Evolutionary conservation across 129 eudicot species (phyloP).

Genomic region (Escallonia rubra): DNA sequence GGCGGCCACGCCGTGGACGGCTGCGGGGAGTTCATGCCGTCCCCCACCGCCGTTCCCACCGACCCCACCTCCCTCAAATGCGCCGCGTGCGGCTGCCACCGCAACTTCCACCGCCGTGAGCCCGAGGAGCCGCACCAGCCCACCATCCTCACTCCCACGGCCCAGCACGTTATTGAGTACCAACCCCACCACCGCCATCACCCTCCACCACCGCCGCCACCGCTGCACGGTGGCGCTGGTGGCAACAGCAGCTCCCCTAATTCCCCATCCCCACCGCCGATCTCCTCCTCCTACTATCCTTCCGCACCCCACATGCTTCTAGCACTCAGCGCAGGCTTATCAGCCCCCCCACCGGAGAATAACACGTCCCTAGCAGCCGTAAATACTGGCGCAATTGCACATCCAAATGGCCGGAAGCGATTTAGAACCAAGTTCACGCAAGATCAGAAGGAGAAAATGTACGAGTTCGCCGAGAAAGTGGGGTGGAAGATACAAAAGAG

Average conservation of each 20-base stretch:
- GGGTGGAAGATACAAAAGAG: conserved; percentile 90
- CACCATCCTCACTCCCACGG: conserved; percentile 2
- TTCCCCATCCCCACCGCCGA: conserved; percentile 85
- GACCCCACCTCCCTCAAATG: conserved; percentile 83
- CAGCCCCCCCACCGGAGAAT: conserved; percentile 25
- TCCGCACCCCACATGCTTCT: conserved; percentile 90
- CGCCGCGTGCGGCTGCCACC: conserved; percentile 98
- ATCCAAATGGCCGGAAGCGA: conserved; percentile 46
- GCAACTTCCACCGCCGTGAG: conserved; percentile 98
- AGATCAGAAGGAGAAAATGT: conserved; percentile 70
- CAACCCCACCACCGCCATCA: conserved; percentile 86
- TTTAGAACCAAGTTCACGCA: conserved; percentile 61
- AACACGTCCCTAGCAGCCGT: conserved; percentile 16
- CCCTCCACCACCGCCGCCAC: conserved; percentile 54
- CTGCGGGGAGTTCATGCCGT: conserved; percentile 90
- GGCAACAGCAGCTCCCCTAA: conserved; percentile 41
- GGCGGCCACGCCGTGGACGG: conserved; percentile 97
- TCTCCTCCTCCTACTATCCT: conserved; percentile 81
- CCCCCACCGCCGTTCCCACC: conserved; percentile 45
- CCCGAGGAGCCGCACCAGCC: conserved; percentile 45
- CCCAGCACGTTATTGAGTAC: conserved; percentile 46
- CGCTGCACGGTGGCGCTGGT: neutral
- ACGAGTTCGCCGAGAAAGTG: conserved; percentile 57
- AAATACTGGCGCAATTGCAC: neutral
- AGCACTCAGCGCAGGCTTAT: conserved; percentile 57